Base-by-base conservation (phyloP, 345 rosid genomes). In the Eucalyptus viminalis region DNA sequence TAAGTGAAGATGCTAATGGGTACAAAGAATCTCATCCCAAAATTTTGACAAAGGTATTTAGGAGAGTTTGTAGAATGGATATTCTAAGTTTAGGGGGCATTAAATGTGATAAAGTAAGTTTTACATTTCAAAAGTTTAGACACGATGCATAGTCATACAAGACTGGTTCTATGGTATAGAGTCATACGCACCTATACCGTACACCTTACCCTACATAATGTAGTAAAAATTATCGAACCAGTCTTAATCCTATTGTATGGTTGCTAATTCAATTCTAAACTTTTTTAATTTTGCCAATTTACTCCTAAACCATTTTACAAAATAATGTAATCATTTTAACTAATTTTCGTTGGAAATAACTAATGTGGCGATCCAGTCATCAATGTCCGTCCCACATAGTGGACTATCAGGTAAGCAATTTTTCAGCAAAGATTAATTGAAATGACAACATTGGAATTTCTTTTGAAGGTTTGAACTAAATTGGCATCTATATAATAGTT, bases 271-370 rank as follows among this genome's bases (percentile, higher is more conserved):
- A 34, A 27, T 60, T 60, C 31, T 27, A 60, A 60, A 25, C 4
- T 27, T 12, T 27, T 60, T 60, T 1, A 60, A 60, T 60, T 27
- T 25, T 60, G 0, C 0, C 4, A 60, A 60, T 60, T 12, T 60
- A 60, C 14, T 60, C 16, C 15, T 27, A 60, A 60, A 27, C 29
- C 29, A 25, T 27, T 60, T 60, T 25, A 0, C 62, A 56, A 56
- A 56, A 10, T 1, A 56, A 9, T 22, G 3, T 24, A 22, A 24
- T 56, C 6, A 56, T 56, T 56, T 24, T 56, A 56, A 56, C 2
- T 22, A 56, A 56, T 56, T 56, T 56, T 56, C 0, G 2, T 1
- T 4, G 0, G 3, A 24, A 1, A 0, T 56, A 6, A 24, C 0
- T 10, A 24, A 56, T 24, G 62, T 24, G 6, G 14, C 0, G 0